Percentiles rank a stretch among this genome's conserved stretches.
These are phyloP conservation scores for Suhomyces guaymorum DNA, from an alignment of 1,139 yeast species.

Conservation along the genomic window DNA sequence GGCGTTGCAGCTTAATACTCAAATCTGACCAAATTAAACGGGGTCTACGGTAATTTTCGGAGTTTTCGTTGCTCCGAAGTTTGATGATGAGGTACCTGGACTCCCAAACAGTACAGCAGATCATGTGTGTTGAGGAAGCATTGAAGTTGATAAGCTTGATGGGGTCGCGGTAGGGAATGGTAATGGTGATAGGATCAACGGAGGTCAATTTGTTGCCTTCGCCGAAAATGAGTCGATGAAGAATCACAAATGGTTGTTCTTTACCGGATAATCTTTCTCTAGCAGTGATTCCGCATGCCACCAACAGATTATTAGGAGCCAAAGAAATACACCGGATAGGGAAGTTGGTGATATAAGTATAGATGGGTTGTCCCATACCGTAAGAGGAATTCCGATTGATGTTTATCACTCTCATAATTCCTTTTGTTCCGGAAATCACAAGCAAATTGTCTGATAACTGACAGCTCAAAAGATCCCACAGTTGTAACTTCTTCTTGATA, in stretches of 20 bases:
- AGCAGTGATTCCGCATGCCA: conserved; percentile 85
- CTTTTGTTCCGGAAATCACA: conserved; percentile 73
- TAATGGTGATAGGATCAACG: conserved; percentile 66
- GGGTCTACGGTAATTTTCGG: conserved; percentile 53
- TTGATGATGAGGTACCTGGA: conserved; percentile 76
- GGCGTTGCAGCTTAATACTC: conserved; percentile 18
- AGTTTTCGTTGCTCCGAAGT: conserved; percentile 42
- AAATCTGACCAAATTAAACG: conserved; percentile 54
- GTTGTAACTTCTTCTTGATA: conserved; percentile 30
- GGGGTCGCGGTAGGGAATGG: conserved; percentile 85
- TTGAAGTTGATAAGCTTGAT: conserved; percentile 74
- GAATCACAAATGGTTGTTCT: conserved; percentile 77
- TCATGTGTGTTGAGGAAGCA: conserved; percentile 62
- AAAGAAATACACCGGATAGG: conserved; percentile 79
- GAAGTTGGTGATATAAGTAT: conserved; percentile 67
- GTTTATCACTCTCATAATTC: conserved; percentile 67
- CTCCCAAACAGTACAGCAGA: conserved; percentile 85
- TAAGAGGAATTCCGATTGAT: conserved; percentile 37
- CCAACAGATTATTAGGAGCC: conserved; percentile 59
- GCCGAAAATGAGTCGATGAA: conserved; percentile 50
- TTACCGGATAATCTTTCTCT: conserved; percentile 66
- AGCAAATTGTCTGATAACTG: conserved; percentile 60
- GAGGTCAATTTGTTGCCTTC: conserved; percentile 23
- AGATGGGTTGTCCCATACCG: conserved; percentile 60
- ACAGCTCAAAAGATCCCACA: conserved; percentile 71